A percentile compares a stretch with the other conserved stretches of the same genome.
phyloP scores from a whole-genome alignment of 352 stramenopile genomes.

The Aphanomyces stellatus region DNA sequence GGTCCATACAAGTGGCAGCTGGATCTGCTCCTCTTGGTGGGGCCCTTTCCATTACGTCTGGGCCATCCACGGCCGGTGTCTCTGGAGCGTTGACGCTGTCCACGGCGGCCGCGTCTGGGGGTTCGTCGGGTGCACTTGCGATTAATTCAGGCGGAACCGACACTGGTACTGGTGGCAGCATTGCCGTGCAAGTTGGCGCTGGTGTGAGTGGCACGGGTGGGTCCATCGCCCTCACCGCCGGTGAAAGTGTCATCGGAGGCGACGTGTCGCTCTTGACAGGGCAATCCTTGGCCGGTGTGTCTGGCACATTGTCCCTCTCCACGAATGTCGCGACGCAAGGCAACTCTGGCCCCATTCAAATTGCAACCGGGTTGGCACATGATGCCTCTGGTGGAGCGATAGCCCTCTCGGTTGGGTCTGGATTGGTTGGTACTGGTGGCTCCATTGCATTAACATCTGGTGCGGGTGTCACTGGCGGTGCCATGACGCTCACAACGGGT shows the following conservation, averaged over 20 bases:
- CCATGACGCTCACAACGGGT: not conserved
- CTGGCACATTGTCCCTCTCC: not conserved
- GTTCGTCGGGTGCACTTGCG: not conserved
- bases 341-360: not conserved
- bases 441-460: not conserved
- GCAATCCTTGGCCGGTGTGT: not conserved
- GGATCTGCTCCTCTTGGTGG: conserved; percentile 3
- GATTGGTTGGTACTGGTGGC: conserved; percentile 15
- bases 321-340: conserved; percentile 1
- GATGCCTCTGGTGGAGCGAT: not conserved
- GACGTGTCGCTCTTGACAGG: not conserved
- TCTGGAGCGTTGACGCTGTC: not conserved
- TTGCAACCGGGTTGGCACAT: not conserved
- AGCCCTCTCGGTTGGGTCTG: not conserved
- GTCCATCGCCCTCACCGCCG: not conserved
- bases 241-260: not conserved
- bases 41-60: not conserved
- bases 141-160: not conserved
- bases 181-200: not conserved
- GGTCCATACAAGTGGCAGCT: conserved; percentile 23
- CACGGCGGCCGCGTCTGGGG: not conserved
- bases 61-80: not conserved
- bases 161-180: not conserved
- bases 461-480: not conserved
- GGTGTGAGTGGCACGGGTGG: conserved; percentile 6